Conservation (phyloP, 257 asterid species). For the Penstemon barbatus region DNA sequence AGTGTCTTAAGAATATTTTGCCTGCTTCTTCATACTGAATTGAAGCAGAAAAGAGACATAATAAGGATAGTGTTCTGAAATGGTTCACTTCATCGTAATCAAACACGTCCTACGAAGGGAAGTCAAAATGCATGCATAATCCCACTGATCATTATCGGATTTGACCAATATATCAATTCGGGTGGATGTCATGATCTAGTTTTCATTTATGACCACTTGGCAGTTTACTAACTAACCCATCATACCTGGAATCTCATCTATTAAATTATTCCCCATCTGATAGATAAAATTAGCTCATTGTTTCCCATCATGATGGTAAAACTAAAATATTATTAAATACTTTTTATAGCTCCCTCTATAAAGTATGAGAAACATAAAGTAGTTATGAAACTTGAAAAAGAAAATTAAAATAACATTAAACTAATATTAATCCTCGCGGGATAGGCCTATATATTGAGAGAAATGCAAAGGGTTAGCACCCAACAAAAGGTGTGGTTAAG, state of each 20-base stretch:
- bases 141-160: too few relatives aligned
- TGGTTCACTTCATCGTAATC: neutral
- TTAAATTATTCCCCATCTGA: too few relatives aligned
- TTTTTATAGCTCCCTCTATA: neutral
- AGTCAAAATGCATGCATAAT: neutral
- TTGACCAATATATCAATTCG: too few relatives aligned
- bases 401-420: neutral
- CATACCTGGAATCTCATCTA: too few relatives aligned
- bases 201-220: too few relatives aligned
- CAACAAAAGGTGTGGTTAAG: constrained; percentile 13
- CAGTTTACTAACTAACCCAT: too few relatives aligned
- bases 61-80: neutral
- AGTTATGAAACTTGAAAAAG: constrained; percentile 10
- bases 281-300: neutral
- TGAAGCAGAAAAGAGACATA: neutral
- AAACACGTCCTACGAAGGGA: neutral
- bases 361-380: constrained; percentile 11
- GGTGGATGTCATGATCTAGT: too few relatives aligned
- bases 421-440: constrained; percentile 43
- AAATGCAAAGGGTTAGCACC: constrained; percentile 29
- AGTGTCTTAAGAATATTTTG: neutral
- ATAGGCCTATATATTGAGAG: constrained; percentile 55
- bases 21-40: neutral
- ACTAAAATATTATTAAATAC: too few relatives aligned
- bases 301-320: neutral